Evolutionary conservation across 2,329 filamentous ascomycete species (phyloP).

Genomic region (Penicillium sp.): DNA sequence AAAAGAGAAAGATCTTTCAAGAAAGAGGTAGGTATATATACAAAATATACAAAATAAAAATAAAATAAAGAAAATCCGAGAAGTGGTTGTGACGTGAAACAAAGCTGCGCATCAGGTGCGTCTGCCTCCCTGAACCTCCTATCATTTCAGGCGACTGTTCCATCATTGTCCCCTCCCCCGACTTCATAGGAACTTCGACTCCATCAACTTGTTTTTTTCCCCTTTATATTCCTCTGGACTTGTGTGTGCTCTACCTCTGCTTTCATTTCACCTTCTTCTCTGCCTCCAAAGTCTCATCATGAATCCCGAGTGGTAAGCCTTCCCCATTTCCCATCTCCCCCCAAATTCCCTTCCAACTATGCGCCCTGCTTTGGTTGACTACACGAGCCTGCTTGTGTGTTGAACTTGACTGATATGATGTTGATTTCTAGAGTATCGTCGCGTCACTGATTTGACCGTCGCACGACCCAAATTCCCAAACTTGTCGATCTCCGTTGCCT

Average conservation of each 20-base stretch:
- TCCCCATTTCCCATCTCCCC: slow-evolving; percentile 8
- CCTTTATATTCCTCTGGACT: slow-evolving; percentile 16
- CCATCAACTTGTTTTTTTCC: slow-evolving; percentile 16
- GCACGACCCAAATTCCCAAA: slow-evolving; percentile 2
- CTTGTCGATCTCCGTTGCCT: slow-evolving; percentile 25
- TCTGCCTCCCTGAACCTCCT: slow-evolving; percentile 30
- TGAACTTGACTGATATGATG: slow-evolving; percentile 13
- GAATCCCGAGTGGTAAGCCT: slow-evolving; percentile 52
- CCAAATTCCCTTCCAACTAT: slow-evolving; percentile 6
- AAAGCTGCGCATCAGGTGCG: slow-evolving; percentile 30
- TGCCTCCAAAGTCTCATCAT: slow-evolving; percentile 35
- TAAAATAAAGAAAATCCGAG: slow-evolving; percentile 6
- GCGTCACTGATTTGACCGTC: background rate
- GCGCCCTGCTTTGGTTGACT: slow-evolving; percentile 2
- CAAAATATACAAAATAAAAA: background rate
- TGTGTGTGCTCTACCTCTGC: slow-evolving; percentile 2
- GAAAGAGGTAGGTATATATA: background rate
- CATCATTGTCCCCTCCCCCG: slow-evolving; percentile 29
- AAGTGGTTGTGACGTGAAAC: slow-evolving; percentile 19
- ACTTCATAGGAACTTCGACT: slow-evolving; percentile 14
- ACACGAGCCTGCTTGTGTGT: background rate
- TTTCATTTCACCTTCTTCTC: slow-evolving; percentile 13
- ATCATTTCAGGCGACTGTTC: slow-evolving; percentile 30
- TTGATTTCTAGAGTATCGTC: slow-evolving; percentile 27
- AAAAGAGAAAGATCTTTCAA: background rate